phyloP scores from a whole-genome alignment of 768 basidiomycete genomes.

The Kwoniella europaea region DNA sequence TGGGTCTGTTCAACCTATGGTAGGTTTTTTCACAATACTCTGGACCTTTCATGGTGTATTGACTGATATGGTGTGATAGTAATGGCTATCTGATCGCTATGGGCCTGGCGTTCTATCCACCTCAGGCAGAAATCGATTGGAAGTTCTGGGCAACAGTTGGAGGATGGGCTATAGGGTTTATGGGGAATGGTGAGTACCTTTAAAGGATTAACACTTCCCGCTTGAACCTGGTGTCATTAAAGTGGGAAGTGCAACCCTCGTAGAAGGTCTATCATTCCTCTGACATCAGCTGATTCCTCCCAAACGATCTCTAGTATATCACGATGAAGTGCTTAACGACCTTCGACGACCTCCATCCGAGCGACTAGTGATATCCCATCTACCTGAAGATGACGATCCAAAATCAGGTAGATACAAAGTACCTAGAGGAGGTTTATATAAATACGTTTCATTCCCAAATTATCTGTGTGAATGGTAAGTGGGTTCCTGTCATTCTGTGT shows the following conservation, averaged over 20 bases:
- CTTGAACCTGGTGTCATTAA: too few relatives aligned
- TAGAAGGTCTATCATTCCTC: too few relatives aligned
- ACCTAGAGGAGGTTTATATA: conserved; percentile 77
- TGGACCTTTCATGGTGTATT: too few relatives aligned
- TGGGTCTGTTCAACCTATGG: conserved; percentile 69
- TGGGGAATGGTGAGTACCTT: conserved; percentile 65
- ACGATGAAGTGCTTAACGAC: conserved; percentile 87
- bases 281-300: background rate
- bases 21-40: conserved; percentile 63
- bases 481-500: background rate
- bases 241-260: too few relatives aligned
- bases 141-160: conserved; percentile 69
- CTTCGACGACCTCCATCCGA: conserved; percentile 65
- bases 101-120: conserved; percentile 39
- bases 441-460: conserved; percentile 84
- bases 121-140: conserved; percentile 17
- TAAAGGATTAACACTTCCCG: background rate
- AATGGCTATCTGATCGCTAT: conserved; percentile 45
- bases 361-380: conserved; percentile 20
- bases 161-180: conserved; percentile 74
- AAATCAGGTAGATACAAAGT: conserved; percentile 55
- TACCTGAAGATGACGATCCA: conserved; percentile 35
- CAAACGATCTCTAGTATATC: conserved; percentile 62
- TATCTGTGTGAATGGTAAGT: conserved; percentile 83
- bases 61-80: conserved; percentile 10